Percentiles rank a stretch among this genome's conserved stretches.
Conservation (phyloP, 202 grass and related monocot genomes). For the Thinopyrum obtusiflorum region DNA sequence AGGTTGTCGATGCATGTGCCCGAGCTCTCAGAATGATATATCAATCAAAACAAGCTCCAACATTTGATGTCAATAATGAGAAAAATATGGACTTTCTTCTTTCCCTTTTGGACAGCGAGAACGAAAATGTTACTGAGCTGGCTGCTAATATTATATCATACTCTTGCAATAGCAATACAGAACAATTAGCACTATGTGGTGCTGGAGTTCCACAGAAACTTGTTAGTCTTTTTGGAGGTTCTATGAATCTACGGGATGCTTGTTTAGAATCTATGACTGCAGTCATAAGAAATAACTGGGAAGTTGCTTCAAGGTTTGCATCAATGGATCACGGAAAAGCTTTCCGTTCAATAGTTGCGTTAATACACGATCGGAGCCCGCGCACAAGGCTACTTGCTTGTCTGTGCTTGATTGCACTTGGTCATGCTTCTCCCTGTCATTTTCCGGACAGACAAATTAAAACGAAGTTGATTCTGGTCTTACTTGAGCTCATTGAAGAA, state of each 20-base stretch:
- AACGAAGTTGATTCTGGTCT: slow-evolving; percentile 76
- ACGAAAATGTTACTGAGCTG: slow-evolving; percentile 96
- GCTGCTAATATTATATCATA: slow-evolving; percentile 90
- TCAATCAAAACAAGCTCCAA: slow-evolving; percentile 84
- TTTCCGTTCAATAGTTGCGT: slow-evolving; percentile 52
- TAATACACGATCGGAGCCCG: slow-evolving; percentile 80
- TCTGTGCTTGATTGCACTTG: slow-evolving; percentile 81
- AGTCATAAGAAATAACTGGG: slow-evolving; percentile 72
- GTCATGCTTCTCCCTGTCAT: slow-evolving; percentile 59
- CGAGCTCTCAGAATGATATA: slow-evolving; percentile 98
- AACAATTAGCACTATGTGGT: slow-evolving; percentile 78
- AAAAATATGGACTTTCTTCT: slow-evolving; percentile 92
- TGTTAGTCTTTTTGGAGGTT: slow-evolving; percentile 76
- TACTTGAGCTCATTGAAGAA: slow-evolving; percentile 94
- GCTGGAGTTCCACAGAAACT: slow-evolving; percentile 79
- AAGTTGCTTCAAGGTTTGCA: slow-evolving; percentile 74
- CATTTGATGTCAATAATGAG: slow-evolving; percentile 70
- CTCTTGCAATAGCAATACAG: slow-evolving; percentile 60
- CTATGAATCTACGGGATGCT: slow-evolving; percentile 79
- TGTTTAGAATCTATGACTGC: slow-evolving; percentile 78
- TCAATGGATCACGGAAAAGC: slow-evolving; percentile 80
- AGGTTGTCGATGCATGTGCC: slow-evolving; percentile 89
- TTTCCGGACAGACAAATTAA: slow-evolving; percentile 86
- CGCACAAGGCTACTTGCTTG: slow-evolving; percentile 86
- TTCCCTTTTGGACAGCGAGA: slow-evolving; percentile 75